phyloP scores from a whole-genome alignment of 805 yeast species.

The Teunomyces barrocoloradensis region DNA sequence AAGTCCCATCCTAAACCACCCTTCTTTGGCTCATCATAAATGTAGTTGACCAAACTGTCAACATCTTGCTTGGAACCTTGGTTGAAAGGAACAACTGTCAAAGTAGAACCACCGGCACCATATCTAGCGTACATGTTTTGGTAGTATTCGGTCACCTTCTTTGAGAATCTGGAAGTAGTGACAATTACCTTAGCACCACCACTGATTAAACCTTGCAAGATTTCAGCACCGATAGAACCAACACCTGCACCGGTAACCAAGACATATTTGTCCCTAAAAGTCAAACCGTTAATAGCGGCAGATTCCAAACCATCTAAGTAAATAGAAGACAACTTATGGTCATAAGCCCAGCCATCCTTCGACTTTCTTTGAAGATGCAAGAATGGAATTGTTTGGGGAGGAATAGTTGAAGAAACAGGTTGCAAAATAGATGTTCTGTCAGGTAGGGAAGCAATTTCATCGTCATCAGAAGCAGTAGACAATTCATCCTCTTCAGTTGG shows the following conservation, averaged over 20 bases:
- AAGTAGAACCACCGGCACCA: constrained; percentile 89
- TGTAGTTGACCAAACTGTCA: constrained; percentile 76
- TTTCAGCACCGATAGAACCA: constrained; percentile 97
- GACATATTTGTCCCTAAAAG: constrained; percentile 85
- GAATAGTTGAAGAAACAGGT: constrained; percentile 71
- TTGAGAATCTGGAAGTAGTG: constrained; percentile 93
- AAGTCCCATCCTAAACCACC: constrained; percentile 98
- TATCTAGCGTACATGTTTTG: constrained; percentile 88
- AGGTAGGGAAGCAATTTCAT: constrained; percentile 83
- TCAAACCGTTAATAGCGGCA: constrained; percentile 92
- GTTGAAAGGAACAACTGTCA: constrained; percentile 97
- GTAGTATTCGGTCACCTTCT: constrained; percentile 91
- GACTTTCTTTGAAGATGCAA: constrained; percentile 83
- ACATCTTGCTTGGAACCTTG: constrained; percentile 97
- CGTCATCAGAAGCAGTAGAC: constrained; percentile 57
- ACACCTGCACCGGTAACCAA: constrained; percentile 98
- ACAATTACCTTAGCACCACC: constrained; percentile 98
- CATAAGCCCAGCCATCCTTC: constrained; percentile 81
- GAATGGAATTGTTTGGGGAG: constrained; percentile 89
- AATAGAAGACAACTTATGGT: constrained; percentile 67
- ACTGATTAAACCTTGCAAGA: constrained; percentile 87
- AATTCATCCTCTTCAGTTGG: constrained; percentile 32
- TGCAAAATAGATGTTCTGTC: constrained; percentile 65
- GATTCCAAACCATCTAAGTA: constrained; percentile 89
- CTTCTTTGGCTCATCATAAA: constrained; percentile 76